Conservation (phyloP, 495 filamentous ascomycete genomes). For the Daldinia caldariorum region DNA sequence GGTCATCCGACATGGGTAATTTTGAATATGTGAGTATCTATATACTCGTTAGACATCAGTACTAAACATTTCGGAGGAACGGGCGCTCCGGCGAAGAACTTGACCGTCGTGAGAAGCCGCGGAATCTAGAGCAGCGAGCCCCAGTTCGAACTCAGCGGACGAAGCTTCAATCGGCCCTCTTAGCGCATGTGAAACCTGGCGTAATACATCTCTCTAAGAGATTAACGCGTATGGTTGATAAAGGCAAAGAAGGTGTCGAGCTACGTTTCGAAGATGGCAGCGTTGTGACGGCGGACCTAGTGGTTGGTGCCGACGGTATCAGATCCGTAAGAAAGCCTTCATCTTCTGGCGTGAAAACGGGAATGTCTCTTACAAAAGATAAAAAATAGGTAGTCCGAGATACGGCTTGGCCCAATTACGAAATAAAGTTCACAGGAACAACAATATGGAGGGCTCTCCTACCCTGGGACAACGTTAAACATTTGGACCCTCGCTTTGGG, state of each 20-base stretch:
- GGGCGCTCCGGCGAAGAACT: constrained; percentile 48
- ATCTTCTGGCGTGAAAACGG: constrained; percentile 22
- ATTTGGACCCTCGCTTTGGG: constrained; percentile 52
- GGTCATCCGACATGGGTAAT: constrained; percentile 45
- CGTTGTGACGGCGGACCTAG: constrained; percentile 54
- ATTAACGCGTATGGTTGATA: constrained; percentile 47
- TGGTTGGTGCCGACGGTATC: constrained; percentile 64
- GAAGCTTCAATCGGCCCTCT: constrained; percentile 54
- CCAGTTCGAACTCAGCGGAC: constrained; percentile 52
- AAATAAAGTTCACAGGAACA: constrained; percentile 54
- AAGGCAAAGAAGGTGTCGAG: constrained; percentile 44
- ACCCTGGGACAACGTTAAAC: constrained; percentile 44
- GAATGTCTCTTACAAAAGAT: constrained; percentile 7
- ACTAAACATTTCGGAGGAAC: constrained; percentile 42
- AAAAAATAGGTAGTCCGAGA: constrained; percentile 42
- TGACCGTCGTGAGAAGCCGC: constrained; percentile 35
- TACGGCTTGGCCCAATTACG: constrained; percentile 49
- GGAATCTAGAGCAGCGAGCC: constrained; percentile 23
- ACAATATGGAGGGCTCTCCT: constrained; percentile 55
- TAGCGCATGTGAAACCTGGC: constrained; percentile 50
- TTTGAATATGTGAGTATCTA: constrained; percentile 42
- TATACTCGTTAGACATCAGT: background rate
- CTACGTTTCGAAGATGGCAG: constrained; percentile 54
- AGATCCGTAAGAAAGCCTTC: constrained; percentile 52
- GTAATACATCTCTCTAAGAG: constrained; percentile 55